phyloP scores from a whole-genome alignment of 2,329 filamentous ascomycete genomes.

The Geosmithia putterillii region DNA sequence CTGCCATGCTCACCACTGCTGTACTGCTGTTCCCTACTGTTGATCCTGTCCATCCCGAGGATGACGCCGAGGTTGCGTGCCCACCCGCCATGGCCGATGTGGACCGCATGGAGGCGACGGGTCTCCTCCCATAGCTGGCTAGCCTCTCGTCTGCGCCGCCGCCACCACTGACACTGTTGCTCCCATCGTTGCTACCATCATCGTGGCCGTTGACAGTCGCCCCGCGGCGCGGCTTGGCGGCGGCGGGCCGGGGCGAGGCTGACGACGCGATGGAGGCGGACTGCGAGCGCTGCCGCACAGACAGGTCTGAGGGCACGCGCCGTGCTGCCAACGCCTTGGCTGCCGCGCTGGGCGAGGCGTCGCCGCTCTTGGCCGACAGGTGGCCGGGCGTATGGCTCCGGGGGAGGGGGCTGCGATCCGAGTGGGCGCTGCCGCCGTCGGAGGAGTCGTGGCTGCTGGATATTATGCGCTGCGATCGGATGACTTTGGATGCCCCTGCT shows the following conservation, averaged over 20 bases:
- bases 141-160: background rate
- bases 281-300: constrained; percentile 42
- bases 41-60: constrained; percentile 1
- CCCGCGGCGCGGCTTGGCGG: constrained; percentile 12
- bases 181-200: background rate
- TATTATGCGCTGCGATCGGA: constrained; percentile 41
- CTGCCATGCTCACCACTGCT: constrained; percentile 5
- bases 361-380: constrained; percentile 41
- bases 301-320: constrained; percentile 37
- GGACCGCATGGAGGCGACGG: constrained; percentile 34
- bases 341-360: constrained; percentile 15
- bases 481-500: constrained; percentile 13
- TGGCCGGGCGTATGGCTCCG: constrained; percentile 52
- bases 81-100: constrained; percentile 37
- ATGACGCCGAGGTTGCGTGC: constrained; percentile 7
- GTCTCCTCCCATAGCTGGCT: constrained; percentile 9
- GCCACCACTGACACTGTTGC: too few species aligned
- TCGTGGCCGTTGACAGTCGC: background rate
- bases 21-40: background rate
- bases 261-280: constrained; percentile 23
- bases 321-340: constrained; percentile 9
- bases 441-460: constrained; percentile 16
- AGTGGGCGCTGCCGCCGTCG: constrained; percentile 22
- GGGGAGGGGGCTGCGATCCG: constrained; percentile 24
- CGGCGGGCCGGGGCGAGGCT: constrained; percentile 13